Evolutionary conservation across 768 basidiomycete species (phyloP), one percentile per base, ranked within the genome.

Genomic region (Amanita pseudoporphyria): DNA sequence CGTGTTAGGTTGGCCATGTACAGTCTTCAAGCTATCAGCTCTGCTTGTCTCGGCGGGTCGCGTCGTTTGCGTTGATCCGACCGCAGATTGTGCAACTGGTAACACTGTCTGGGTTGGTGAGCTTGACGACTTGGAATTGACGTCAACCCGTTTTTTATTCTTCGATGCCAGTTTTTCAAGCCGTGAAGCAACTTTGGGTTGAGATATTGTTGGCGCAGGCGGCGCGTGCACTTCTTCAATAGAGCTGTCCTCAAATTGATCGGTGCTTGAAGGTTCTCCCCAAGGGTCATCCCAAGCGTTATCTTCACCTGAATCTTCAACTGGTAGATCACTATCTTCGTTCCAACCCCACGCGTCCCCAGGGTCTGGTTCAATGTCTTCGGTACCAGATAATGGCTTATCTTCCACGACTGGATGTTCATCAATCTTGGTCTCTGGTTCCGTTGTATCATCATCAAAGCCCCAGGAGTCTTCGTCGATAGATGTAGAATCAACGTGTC

Each of bases 271-370:
- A 36, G 63, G 56, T 24, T 85, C 81, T 38, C 66, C 74, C 87
- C 85, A 87, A 2, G 84, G 79, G 53, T 86, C 78, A 45, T 85
- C 85, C 75, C 81, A 82, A 13, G 69, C 62, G 26, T 64, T 67
- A 47, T 77, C 74, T 51, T 73, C 76, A 18, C 58, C 47, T 3
- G 67, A 57, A 3, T 59, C 58, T 19, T 68, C 63, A 14, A 54
- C 63, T 10, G 63, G 62, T 6, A 59, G 44, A 5, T 65, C 69
- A 10, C 71, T 71, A 26, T 79, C 78, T 36, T 80, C 78, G 33
- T 86, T 81, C 81, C 81, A 87, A 2, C 82, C 88, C 87, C 88
- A 90, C 0, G 84, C 79, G 56, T 83, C 80, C 13, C 63, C 68
- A 7, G 77, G 63, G 54, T 78, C 74, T 12, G 54, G 51, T 24